phyloP scores from a whole-genome alignment of 164 flowering plant genomes.

The Echeveria elegans region DNA sequence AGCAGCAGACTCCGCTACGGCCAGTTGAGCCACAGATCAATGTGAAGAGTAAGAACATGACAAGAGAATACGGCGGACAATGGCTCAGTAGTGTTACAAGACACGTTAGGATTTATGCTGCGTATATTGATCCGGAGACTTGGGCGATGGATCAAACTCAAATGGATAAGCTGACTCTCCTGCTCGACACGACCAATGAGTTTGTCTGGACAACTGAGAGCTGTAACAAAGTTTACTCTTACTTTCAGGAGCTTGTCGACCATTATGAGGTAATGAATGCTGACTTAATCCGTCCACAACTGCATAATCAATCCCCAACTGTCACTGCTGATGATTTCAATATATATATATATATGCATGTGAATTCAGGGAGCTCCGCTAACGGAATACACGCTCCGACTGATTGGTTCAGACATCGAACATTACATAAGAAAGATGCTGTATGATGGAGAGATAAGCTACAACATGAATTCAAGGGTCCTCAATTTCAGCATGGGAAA shows the following conservation, averaged over 20 bases:
- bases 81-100: constrained; percentile 76
- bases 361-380: constrained; percentile 63
- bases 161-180: constrained; percentile 80
- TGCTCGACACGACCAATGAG: constrained; percentile 77
- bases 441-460: constrained; percentile 71
- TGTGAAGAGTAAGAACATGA: constrained; percentile 66
- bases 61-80: constrained; percentile 65
- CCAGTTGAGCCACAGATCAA: constrained; percentile 44
- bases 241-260: constrained; percentile 86
- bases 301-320: not conserved
- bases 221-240: constrained; percentile 54
- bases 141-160: constrained; percentile 80
- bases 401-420: constrained; percentile 76
- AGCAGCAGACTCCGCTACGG: constrained; percentile 16
- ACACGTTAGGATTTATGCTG: constrained; percentile 78
- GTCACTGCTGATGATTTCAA: not conserved
- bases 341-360: not conserved
- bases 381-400: constrained; percentile 71
- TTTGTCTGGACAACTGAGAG: constrained; percentile 78
- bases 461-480: constrained; percentile 78
- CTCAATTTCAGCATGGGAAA: constrained; percentile 97
- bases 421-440: constrained; percentile 81
- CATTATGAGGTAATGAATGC: constrained; percentile 67
- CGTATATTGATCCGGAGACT: constrained; percentile 76
- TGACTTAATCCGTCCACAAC: not conserved